Evolutionary conservation across 2,329 filamentous ascomycete genomes (phyloP), one percentile per base, ranked within the genome.

Genomic region (Fusarium newnesense): DNA sequence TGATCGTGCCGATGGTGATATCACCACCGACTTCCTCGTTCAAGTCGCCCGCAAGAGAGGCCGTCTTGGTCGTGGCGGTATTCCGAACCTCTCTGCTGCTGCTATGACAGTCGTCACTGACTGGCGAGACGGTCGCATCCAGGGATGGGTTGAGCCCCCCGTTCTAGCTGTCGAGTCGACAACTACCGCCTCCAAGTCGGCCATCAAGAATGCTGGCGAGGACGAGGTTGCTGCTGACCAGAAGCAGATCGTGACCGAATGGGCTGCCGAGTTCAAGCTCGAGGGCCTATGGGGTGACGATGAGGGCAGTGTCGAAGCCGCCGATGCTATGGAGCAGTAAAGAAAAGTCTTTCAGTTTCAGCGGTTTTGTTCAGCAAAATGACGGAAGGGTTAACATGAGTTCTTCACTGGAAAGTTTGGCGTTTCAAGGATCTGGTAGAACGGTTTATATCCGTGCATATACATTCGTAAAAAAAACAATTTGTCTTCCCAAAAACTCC

Each of bases 21-120:
- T 90, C 64, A 96, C 94, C 10, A 97, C 91, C 21, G 94, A 98
- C 81, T 98, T 98, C 85, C 84, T 99, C 40, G 91, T 98, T 60
- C 96, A 99, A 81, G 96, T 99, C 18, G 96, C 96, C 9, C 90
- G 96, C 78, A 98, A 97, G 86, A 90, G 96, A 69, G 96, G 96
- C 60, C 88, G 96, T 64, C 87, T 99, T 21, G 94, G 96, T 57
- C 92, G 93, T 76, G 95, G 96, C 26, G 96, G 96, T 70, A 88
- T 98, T 21, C 96, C 96, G 47, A 99, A 98, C 82, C 83, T 98
- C 67, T 87, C 91, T 75, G 91, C 93, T 60, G 96, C 96, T 12
- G 96, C 96, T 72, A 96, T 96, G 88, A 93, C 94, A 2, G 95
- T 99, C 63, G 91, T 99, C 65, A 96, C 91, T n/a, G 96, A 99